These are phyloP conservation scores for Epichloe hybrida DNA, from an alignment of 2,329 filamentous ascomycete species.

Conservation along the genomic window DNA sequence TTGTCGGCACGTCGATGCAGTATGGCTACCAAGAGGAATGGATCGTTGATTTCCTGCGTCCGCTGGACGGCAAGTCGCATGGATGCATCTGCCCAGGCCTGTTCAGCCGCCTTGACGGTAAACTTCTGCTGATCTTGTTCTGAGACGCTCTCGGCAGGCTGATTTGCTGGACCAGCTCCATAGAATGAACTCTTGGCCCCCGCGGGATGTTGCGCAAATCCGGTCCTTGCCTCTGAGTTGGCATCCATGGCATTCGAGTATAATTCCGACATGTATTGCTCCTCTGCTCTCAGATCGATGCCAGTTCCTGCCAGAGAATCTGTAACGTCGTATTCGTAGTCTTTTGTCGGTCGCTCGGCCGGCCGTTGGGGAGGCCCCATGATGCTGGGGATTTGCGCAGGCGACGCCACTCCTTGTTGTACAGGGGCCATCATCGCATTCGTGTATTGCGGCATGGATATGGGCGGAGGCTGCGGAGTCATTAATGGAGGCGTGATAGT, in stretches of 20 bases:
- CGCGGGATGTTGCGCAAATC: slow-evolving; percentile 37
- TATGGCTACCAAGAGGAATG: slow-evolving; percentile 56
- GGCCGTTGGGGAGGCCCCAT: slow-evolving; percentile 50
- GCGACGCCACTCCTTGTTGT: slow-evolving; percentile 11
- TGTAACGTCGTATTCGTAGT: slow-evolving; percentile 58
- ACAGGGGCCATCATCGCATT: slow-evolving; percentile 18
- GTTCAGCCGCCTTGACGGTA: slow-evolving; percentile 50
- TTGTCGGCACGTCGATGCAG: slow-evolving; percentile 44
- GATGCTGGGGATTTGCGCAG: slow-evolving; percentile 16
- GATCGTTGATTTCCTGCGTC: slow-evolving; percentile 58
- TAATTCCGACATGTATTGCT: slow-evolving; percentile 62
- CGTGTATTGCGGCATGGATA: slow-evolving; percentile 15
- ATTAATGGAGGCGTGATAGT: slow-evolving; percentile 18
- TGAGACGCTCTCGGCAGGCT: slow-evolving; percentile 35
- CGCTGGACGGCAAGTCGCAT: slow-evolving; percentile 44
- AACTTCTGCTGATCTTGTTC: slow-evolving; percentile 47
- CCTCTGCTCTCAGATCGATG: slow-evolving; percentile 76
- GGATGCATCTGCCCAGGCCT: slow-evolving; percentile 53
- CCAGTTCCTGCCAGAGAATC: slow-evolving; percentile 76
- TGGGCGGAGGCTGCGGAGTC: slow-evolving; percentile 16
- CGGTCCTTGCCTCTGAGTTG: slow-evolving; percentile 33
- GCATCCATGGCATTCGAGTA: slow-evolving; percentile 39
- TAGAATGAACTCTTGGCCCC: slow-evolving; percentile 46
- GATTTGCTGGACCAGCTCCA: slow-evolving; percentile 52
- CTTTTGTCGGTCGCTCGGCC: slow-evolving; percentile 48